phyloP scores from a whole-genome alignment of 2,329 filamentous ascomycete genomes.

The Pseudocercospora ulei region DNA sequence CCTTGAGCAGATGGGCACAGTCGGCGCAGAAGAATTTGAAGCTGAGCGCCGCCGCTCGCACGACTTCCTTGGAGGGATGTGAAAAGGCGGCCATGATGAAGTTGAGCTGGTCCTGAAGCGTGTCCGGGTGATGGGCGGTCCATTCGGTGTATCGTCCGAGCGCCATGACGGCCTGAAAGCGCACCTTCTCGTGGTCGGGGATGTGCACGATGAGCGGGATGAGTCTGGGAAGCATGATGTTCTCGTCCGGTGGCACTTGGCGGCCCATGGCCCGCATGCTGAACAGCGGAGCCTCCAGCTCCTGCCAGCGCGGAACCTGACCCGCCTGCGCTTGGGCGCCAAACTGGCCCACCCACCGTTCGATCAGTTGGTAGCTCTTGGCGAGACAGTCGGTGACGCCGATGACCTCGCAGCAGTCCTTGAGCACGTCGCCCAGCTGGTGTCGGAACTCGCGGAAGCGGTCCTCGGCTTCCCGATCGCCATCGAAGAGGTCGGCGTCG shows the following conservation, averaged over 20 bases:
- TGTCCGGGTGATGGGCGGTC: slow-evolving; percentile 89
- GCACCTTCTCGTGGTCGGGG: slow-evolving; percentile 91
- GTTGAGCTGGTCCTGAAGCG: slow-evolving; percentile 81
- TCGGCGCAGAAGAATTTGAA: slow-evolving; percentile 97
- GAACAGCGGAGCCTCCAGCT: slow-evolving; percentile 88
- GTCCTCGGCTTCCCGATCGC: slow-evolving; percentile 89
- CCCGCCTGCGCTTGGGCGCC: slow-evolving; percentile 62
- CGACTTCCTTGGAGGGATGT: slow-evolving; percentile 78
- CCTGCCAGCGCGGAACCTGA: slow-evolving; percentile 87
- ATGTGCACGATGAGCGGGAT: slow-evolving; percentile 92
- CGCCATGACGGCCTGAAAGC: slow-evolving; percentile 96
- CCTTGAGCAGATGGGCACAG: slow-evolving; percentile 75
- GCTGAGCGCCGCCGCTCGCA: slow-evolving; percentile 80
- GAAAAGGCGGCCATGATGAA: slow-evolving; percentile 93
- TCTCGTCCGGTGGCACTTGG: slow-evolving; percentile 87
- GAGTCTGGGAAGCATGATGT: slow-evolving; percentile 74
- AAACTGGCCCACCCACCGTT: slow-evolving; percentile 77
- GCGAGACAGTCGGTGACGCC: slow-evolving; percentile 81
- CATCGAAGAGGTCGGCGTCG: slow-evolving; percentile 77
- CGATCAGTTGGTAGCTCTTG: slow-evolving; percentile 78
- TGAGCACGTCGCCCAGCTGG: slow-evolving; percentile 93
- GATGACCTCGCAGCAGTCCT: slow-evolving; percentile 94
- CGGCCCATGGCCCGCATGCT: slow-evolving; percentile 91
- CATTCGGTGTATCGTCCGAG: slow-evolving; percentile 94
- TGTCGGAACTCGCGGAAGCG: slow-evolving; percentile 96